A percentile compares a stretch with the other conserved stretches of the same genome.
These are phyloP conservation scores for Colletotrichum viniferum DNA, from an alignment of 2,329 filamentous ascomycete genomes.

Conservation along the genomic window DNA sequence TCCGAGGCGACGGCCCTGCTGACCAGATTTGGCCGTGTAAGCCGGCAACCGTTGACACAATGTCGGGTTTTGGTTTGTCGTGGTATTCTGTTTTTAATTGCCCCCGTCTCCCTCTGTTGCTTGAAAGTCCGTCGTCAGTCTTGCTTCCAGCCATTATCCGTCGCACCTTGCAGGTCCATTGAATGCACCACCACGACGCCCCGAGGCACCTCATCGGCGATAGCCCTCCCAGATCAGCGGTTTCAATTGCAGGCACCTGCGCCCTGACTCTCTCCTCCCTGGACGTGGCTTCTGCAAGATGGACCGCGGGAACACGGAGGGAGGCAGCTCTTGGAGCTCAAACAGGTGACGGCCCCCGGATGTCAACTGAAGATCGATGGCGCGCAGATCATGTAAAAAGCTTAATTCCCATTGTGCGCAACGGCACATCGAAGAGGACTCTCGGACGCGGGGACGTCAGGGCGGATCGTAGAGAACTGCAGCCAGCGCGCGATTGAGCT, in stretches of 20 bases:
- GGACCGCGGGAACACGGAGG: neutral
- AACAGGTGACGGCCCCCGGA: neutral
- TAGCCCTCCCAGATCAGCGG: neutral
- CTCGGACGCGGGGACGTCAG: neutral
- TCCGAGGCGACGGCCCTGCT: conserved; percentile 6
- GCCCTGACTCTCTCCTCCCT: neutral
- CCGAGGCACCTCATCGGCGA: neutral
- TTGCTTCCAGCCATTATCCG: neutral
- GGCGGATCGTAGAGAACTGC: neutral
- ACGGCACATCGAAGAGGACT: neutral
- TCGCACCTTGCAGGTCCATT: neutral
- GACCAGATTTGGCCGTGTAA: neutral
- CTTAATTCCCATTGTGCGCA: neutral
- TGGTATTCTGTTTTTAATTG: neutral
- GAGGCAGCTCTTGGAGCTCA: neutral
- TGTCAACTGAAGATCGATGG: conserved; percentile 7
- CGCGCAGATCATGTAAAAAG: conserved; percentile 3
- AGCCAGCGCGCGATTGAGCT: neutral
- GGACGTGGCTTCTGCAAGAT: neutral
- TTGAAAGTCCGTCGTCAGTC: neutral
- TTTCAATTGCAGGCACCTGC: neutral
- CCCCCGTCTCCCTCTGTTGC: neutral
- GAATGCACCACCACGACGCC: neutral
- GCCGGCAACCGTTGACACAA: neutral
- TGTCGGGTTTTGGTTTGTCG: neutral